These are phyloP conservation scores for Venturia nashicola DNA, from an alignment of 2,329 filamentous ascomycete genomes.

Conservation along the genomic window DNA sequence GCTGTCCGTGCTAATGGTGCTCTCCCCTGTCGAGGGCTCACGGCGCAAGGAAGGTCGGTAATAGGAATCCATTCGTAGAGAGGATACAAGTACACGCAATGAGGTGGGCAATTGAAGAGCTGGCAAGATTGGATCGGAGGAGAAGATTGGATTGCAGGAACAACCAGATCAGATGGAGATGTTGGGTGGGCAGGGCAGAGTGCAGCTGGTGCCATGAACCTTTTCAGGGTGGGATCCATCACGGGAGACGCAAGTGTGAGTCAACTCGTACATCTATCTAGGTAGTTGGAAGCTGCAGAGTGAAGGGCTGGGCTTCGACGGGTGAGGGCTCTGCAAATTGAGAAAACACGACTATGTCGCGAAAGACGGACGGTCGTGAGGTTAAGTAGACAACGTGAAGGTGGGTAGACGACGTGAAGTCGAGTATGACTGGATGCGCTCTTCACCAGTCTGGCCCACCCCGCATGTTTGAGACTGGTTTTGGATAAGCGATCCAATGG, in stretches of 20 bases:
- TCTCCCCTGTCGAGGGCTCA: slow-evolving; percentile 5
- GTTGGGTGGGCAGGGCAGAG: neutral
- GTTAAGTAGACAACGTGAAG: slow-evolving; percentile 11
- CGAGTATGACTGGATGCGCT: slow-evolving; percentile 6
- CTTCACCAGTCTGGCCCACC: neutral
- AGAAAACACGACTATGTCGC: slow-evolving; percentile 26
- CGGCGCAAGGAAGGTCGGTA: slow-evolving; percentile 8
- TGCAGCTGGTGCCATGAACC: neutral
- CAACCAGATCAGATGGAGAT: neutral
- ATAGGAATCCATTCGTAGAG: slow-evolving; percentile 1
- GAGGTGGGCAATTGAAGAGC: neutral
- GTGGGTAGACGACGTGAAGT: neutral
- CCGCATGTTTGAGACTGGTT: neutral
- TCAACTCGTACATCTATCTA: slow-evolving; percentile 20
- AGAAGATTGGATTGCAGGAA: neutral
- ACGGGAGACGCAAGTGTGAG: slow-evolving; percentile 27
- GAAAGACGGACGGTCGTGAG: slow-evolving; percentile 15
- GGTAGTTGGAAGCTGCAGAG: slow-evolving; percentile 8
- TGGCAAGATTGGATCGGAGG: neutral
- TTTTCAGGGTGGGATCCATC: slow-evolving; percentile 1
- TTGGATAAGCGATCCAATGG: neutral
- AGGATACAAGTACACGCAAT: neutral
- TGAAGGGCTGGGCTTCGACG: slow-evolving; percentile 8
- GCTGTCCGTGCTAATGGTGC: slow-evolving; percentile 13
- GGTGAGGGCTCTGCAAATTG: slow-evolving; percentile 11